Evolutionary conservation across 805 yeast genomes (phyloP), one percentile per base, ranked within the genome.

Genomic region (Candida rishiriensis): DNA sequence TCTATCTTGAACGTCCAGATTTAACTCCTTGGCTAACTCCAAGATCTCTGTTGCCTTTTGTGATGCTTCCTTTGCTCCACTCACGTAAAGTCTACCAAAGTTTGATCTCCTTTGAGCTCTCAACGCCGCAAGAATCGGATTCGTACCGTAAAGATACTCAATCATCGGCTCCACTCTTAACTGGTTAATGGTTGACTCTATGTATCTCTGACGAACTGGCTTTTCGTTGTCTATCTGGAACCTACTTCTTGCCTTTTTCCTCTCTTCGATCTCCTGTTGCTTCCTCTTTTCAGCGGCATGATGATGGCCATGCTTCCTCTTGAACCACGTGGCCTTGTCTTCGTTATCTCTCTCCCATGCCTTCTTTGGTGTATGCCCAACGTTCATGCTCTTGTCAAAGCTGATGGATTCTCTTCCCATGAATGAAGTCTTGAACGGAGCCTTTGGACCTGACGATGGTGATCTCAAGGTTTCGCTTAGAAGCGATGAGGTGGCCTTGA

Each of bases 61-160:
- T 46, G 40, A 59, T 5, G 54, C 36, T 29, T 55, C 57, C 18
- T 47, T 59, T 46, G 49, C 70, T 50, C 49, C 73, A 46, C 79
- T 71, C 13, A 81, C 62, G 48, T 70, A 72, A 13, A 88, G 56
- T 42, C 71, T 72, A 32, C 76, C 73, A 59, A 73, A 76, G 41
- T 71, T 72, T 12, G 62, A 68, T 50, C 96, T 72, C 44, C 74
- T 76, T 18, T 70, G 66, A 9, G 82, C 75, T 16, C 65, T 59
- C 46, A 89, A 66, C 0, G 88, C 95, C 1, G 95, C 83, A 13
- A 73, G 51, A 2, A 89, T 91, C 0, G 95, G 68, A 43, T 85
- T 82, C 0, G 83, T 79, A 9, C 97, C 97, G 57, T 74, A 88
- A 3, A 88, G 64, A 57, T 82, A 83, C 56, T 88, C 96, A 39